Evolutionary conservation across 768 basidiomycete genomes (phyloP).

Genomic region (Hypsizygus marmoreus): DNA sequence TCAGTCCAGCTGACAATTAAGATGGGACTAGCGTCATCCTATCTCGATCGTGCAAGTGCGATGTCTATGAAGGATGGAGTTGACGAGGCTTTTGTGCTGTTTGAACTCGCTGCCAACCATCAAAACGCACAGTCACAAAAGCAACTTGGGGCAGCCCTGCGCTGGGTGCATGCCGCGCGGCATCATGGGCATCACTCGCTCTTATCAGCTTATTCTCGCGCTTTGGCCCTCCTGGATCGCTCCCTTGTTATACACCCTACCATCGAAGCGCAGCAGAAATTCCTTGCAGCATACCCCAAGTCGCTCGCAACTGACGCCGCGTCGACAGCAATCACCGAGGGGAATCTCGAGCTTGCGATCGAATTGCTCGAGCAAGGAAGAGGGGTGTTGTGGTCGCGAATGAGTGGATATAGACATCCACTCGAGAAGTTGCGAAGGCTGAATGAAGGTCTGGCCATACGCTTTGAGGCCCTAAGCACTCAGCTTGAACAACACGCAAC

Average conservation of each 20-base stretch:
- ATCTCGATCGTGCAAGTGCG: neutral
- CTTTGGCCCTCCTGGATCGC: conserved; percentile 2
- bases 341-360: neutral
- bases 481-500: conserved; percentile 8
- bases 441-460: conserved; percentile 21
- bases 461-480: conserved; percentile 23
- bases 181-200: neutral
- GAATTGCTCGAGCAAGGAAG: conserved; percentile 28
- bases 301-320: conserved; percentile 8
- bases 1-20: no score
- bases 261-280: conserved; percentile 7
- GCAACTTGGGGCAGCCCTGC: neutral
- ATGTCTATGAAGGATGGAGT: neutral
- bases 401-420: conserved; percentile 26
- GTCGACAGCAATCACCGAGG: conserved; percentile 1
- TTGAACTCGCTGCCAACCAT: neutral
- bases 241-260: neutral
- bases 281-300: conserved; percentile 5
- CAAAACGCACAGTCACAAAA: neutral
- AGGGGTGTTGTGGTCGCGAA: conserved; percentile 29
- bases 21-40: conserved; percentile 2
- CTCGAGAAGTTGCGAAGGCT: conserved; percentile 22
- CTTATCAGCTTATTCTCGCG: neutral
- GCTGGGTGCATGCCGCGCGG: neutral
- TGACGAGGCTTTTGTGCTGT: neutral